Conservation (phyloP, 768 basidiomycete genomes). For the Artomyces pyxidatus region DNA sequence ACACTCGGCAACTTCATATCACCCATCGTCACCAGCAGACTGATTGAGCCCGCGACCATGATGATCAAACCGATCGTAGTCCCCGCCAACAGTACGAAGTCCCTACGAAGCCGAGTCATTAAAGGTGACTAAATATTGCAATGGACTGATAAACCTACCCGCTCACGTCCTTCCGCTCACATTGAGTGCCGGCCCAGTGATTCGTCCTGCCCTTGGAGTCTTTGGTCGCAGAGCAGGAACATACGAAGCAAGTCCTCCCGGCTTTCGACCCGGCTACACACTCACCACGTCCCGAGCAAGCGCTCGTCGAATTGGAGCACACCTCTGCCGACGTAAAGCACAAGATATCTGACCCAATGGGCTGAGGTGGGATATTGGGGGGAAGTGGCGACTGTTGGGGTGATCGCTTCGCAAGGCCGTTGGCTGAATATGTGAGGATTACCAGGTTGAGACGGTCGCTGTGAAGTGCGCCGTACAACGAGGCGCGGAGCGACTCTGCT, state of each 20-base stretch:
- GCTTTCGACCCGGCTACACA: constrained; percentile 56
- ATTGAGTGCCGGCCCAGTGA: constrained; percentile 67
- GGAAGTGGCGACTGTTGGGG: constrained; percentile 35
- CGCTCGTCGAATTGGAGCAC: constrained; percentile 54
- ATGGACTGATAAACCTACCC: constrained; percentile 42
- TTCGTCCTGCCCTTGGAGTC: constrained; percentile 48
- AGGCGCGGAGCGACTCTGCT: constrained; percentile 34
- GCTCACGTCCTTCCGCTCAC: constrained; percentile 75
- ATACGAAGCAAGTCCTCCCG: constrained; percentile 44
- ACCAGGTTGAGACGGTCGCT: constrained; percentile 39
- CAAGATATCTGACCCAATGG: constrained; percentile 50
- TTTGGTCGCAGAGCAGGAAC: constrained; percentile 39
- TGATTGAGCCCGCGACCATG: constrained; percentile 58
- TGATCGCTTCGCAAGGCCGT: constrained; percentile 18
- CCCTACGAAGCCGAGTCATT: constrained; percentile 30
- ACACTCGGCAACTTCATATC: constrained; percentile 64
- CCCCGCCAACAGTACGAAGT: constrained; percentile 68
- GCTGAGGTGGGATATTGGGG: constrained; percentile 40
- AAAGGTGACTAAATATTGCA: neutral
- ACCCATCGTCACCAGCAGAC: constrained; percentile 57
- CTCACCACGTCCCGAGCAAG: constrained; percentile 64
- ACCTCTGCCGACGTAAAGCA: constrained; percentile 49
- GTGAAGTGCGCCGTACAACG: constrained; percentile 37
- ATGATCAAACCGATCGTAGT: constrained; percentile 58
- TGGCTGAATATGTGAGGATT: constrained; percentile 39